Conservation (phyloP, 495 filamentous ascomycete species). For the Aspergillus affinis region DNA sequence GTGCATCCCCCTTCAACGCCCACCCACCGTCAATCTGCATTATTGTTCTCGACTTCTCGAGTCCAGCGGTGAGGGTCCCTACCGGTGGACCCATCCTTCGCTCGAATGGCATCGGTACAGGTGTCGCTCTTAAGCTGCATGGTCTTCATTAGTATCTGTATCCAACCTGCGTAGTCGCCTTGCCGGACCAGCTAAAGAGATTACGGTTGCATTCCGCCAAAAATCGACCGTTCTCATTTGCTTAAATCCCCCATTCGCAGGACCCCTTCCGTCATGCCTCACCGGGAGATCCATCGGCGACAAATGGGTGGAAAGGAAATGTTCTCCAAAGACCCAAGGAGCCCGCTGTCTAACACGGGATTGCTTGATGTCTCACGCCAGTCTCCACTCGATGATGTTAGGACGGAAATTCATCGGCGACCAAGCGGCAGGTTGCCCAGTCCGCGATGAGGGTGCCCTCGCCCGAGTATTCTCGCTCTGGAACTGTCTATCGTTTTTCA, state of each 20-base stretch:
- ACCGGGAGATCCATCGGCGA: conserved; percentile 5
- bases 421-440: background rate
- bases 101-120: conserved; percentile 23
- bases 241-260: background rate
- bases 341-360: background rate
- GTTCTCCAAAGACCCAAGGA: background rate
- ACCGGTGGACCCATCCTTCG: conserved; percentile 12
- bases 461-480: background rate
- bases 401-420: background rate
- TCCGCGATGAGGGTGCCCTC: background rate
- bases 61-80: conserved; percentile 10
- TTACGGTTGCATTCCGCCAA: background rate
- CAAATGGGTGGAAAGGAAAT: background rate
- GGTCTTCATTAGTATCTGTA: conserved; percentile 13
- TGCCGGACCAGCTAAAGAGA: background rate
- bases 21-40: background rate
- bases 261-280: conserved; percentile 2
- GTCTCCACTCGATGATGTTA: background rate
- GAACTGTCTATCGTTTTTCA: background rate
- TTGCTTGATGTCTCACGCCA: background rate
- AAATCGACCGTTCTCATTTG: background rate
- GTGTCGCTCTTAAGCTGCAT: conserved; percentile 17
- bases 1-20: background rate
- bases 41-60: background rate
- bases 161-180: conserved; percentile 1